Evolutionary conservation across 345 rosid species (phyloP).

Genomic region (Bruguiera sexangula): DNA sequence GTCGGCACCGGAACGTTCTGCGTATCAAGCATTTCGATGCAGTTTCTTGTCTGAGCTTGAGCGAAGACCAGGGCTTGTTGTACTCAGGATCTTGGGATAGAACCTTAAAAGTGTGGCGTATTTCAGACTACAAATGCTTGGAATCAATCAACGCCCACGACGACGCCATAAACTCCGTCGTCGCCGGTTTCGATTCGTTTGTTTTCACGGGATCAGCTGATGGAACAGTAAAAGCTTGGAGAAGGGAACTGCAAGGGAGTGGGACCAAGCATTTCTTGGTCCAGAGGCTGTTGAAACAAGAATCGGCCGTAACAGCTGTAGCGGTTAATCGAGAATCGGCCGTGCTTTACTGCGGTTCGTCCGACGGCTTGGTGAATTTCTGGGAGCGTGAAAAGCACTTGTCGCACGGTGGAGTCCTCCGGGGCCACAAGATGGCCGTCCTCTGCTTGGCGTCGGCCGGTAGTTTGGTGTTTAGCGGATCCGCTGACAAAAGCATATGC

Average conservation of each 20-base stretch:
- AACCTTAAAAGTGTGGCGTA: slow-evolving; percentile 54
- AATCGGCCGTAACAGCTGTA: slow-evolving; percentile 70
- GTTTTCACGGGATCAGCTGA: slow-evolving; percentile 57
- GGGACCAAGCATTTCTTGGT: slow-evolving; percentile 47
- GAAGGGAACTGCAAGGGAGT: slow-evolving; percentile 36
- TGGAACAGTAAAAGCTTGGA: slow-evolving; percentile 48
- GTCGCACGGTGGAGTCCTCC: slow-evolving; percentile 49
- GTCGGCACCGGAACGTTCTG: slow-evolving; percentile 33
- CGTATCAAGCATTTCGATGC: slow-evolving; percentile 53
- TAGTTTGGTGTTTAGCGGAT: slow-evolving; percentile 70
- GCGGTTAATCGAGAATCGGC: slow-evolving; percentile 42
- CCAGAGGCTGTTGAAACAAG: slow-evolving; percentile 58
- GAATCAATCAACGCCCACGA: slow-evolving; percentile 52
- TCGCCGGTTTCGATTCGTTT: slow-evolving; percentile 22
- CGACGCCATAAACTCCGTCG: slow-evolving; percentile 51
- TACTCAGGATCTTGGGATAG: slow-evolving; percentile 64
- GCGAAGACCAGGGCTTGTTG: slow-evolving; percentile 37
- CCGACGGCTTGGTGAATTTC: slow-evolving; percentile 57
- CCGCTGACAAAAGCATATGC: slow-evolving; percentile 73
- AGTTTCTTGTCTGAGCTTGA: slow-evolving; percentile 44
- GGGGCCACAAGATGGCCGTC: slow-evolving; percentile 67
- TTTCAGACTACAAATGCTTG: slow-evolving; percentile 41
- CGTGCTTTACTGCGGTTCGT: slow-evolving; percentile 65
- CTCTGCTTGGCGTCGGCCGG: slow-evolving; percentile 56
- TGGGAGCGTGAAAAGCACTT: slow-evolving; percentile 57